Evolutionary conservation across 2,329 filamentous ascomycete genomes (phyloP).

Genomic region (Dothidotthia symphoricarpi): DNA sequence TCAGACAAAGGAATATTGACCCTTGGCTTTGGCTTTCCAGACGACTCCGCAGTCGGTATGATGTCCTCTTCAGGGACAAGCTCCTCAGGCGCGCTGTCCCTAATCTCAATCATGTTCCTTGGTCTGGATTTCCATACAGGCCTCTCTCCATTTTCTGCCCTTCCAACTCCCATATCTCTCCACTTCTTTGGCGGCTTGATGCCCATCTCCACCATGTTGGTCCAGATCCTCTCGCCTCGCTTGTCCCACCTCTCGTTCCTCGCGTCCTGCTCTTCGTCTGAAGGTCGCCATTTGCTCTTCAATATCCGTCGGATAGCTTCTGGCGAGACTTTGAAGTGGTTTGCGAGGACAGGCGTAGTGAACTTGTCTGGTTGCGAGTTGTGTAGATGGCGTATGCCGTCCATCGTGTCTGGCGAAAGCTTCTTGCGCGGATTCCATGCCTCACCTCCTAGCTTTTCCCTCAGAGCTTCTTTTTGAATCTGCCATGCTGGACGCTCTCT

Average conservation of each 20-base stretch:
- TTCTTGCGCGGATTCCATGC: conserved; percentile 81
- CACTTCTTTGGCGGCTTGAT: conserved; percentile 57
- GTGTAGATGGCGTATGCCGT: conserved; percentile 84
- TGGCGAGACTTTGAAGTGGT: conserved; percentile 79
- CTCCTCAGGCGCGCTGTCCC: conserved; percentile 23
- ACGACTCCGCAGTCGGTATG: conserved; percentile 32
- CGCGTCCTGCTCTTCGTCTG: conserved; percentile 46
- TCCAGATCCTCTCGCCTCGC: conserved; percentile 51
- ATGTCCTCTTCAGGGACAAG: conserved; percentile 25
- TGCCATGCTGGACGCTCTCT: conserved; percentile 60
- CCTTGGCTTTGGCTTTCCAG: conserved; percentile 7
- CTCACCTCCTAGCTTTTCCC: conserved; percentile 72
- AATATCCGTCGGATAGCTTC: conserved; percentile 87
- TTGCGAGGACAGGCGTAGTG: conserved; percentile 69
- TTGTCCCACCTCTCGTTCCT: conserved; percentile 49
- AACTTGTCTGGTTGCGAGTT: conserved; percentile 73
- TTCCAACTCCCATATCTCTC: conserved; percentile 48
- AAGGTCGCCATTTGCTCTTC: conserved; percentile 71
- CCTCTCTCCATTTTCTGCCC: conserved; percentile 23
- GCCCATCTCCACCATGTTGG: conserved; percentile 50
- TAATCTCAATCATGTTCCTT: conserved; percentile 31
- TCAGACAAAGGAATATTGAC: conserved; percentile 7
- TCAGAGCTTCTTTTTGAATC: conserved; percentile 70
- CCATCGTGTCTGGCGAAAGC: conserved; percentile 85
- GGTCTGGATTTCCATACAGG: conserved; percentile 36